phyloP scores from a whole-genome alignment of 495 filamentous ascomycete species.

The Daldinia vernicosa region DNA sequence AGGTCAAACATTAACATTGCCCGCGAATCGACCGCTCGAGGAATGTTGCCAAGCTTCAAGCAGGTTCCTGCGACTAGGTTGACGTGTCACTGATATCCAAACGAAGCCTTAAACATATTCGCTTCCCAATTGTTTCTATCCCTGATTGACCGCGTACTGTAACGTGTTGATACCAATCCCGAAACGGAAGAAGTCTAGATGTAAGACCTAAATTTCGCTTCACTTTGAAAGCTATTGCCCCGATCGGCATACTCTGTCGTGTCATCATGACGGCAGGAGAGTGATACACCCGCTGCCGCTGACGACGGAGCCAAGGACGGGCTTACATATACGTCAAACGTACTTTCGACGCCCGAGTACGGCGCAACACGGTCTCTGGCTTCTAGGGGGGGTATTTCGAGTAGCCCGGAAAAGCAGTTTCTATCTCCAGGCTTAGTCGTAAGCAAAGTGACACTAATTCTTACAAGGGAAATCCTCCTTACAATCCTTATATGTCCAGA shows the following conservation, averaged over 20 bases:
- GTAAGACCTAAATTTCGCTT: not conserved
- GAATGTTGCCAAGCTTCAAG: constrained; percentile 30
- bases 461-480: not conserved
- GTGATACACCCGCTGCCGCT: constrained; percentile 4
- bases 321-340: constrained; percentile 29
- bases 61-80: constrained; percentile 17
- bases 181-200: not conserved
- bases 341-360: constrained; percentile 20
- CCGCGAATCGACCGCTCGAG: not conserved
- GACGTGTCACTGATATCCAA: constrained; percentile 38
- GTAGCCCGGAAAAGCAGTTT: constrained; percentile 5
- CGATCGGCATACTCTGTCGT: not conserved
- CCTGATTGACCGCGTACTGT: constrained; percentile 11
- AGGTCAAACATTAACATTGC: not conserved
- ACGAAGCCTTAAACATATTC: constrained; percentile 12
- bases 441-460: constrained; percentile 4
- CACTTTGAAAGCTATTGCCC: not conserved
- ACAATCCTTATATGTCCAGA: not conserved
- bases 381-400: not conserved
- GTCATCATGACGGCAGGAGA: constrained; percentile 2
- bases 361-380: constrained; percentile 15
- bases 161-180: constrained; percentile 6
- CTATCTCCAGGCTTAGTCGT: not conserved
- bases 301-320: constrained; percentile 24
- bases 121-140: constrained; percentile 1